phyloP scores from a whole-genome alignment of 164 flowering plant species.

The Stephania japonica region DNA sequence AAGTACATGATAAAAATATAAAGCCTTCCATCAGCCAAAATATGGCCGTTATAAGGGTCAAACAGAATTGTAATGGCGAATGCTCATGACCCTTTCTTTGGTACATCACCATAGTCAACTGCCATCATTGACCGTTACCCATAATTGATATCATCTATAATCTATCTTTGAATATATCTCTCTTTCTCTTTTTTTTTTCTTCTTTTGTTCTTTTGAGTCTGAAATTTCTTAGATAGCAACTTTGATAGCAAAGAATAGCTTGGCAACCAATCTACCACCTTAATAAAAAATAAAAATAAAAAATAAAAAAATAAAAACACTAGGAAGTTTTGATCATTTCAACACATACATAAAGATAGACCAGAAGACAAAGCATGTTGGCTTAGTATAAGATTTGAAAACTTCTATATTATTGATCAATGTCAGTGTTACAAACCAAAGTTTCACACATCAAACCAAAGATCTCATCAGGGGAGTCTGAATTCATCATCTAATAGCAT shows the following conservation, averaged over 20 bases:
- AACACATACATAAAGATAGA: background rate
- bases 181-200: background rate
- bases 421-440: too few relatives aligned
- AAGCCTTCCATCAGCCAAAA: slow-evolving; percentile 1
- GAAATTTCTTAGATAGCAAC: background rate
- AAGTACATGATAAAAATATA: background rate
- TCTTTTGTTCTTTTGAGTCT: too few relatives aligned
- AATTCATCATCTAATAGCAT: too few relatives aligned
- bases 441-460: too few relatives aligned
- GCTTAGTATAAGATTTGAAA: background rate
- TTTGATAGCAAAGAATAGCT: background rate
- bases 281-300: too few relatives aligned
- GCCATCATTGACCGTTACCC: background rate
- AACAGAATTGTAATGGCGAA: background rate
- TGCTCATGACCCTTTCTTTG: background rate
- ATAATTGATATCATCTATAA: background rate
- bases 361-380: background rate
- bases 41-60: background rate
- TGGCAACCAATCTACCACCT: background rate
- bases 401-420: too few relatives aligned
- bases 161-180: background rate
- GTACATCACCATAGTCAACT: background rate
- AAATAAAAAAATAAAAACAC: too few relatives aligned
- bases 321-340: background rate
- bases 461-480: too few relatives aligned